Percentiles rank a stretch among this genome's conserved stretches.
Conservation (phyloP, 2,329 filamentous ascomycete species). For the Helminthosporium solani region DNA sequence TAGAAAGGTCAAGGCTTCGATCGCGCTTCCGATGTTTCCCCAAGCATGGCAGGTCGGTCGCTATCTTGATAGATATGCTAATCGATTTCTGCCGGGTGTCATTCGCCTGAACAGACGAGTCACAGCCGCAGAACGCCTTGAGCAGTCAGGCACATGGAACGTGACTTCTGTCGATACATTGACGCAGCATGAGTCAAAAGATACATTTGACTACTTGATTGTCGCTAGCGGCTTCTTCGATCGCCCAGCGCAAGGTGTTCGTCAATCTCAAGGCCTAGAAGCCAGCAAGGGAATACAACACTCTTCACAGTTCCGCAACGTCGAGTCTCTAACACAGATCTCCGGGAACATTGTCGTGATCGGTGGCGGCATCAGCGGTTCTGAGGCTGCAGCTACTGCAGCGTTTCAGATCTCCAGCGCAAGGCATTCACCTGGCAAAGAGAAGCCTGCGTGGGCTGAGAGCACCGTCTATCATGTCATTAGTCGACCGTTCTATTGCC, state of each 20-base stretch:
- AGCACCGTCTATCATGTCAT: slow-evolving; percentile 68
- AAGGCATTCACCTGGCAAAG: slow-evolving; percentile 51
- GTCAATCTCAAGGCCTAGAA: slow-evolving; percentile 2
- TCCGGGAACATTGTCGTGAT: slow-evolving; percentile 68
- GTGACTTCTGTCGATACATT: slow-evolving; percentile 18
- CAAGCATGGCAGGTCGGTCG: slow-evolving; percentile 73
- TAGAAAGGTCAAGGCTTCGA: slow-evolving; percentile 1
- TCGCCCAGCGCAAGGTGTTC: slow-evolving; percentile 29
- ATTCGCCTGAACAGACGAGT: slow-evolving; percentile 51
- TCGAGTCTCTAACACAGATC: slow-evolving; percentile 18
- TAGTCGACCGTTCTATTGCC: slow-evolving; percentile 69
- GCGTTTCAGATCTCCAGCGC: slow-evolving; percentile 70
- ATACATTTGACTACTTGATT: slow-evolving; percentile 67
- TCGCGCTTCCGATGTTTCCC: slow-evolving; percentile 63
- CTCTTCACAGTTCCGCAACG: slow-evolving; percentile 30
- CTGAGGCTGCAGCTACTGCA: slow-evolving; percentile 72
- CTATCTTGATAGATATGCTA: slow-evolving; percentile 67
- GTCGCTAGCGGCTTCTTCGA: slow-evolving; percentile 75
- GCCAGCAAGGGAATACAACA: slow-evolving; percentile 21
- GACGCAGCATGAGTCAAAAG: slow-evolving; percentile 11
- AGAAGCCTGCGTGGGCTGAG: slow-evolving; percentile 27
- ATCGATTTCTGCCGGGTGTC: slow-evolving; percentile 58
- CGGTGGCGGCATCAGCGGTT: slow-evolving; percentile 80
- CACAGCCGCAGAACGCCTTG: slow-evolving; percentile 22
- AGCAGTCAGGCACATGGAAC: slow-evolving; percentile 17